Base-by-base conservation (phyloP, 768 basidiomycete genomes). In the Crepidotus variabilis region DNA sequence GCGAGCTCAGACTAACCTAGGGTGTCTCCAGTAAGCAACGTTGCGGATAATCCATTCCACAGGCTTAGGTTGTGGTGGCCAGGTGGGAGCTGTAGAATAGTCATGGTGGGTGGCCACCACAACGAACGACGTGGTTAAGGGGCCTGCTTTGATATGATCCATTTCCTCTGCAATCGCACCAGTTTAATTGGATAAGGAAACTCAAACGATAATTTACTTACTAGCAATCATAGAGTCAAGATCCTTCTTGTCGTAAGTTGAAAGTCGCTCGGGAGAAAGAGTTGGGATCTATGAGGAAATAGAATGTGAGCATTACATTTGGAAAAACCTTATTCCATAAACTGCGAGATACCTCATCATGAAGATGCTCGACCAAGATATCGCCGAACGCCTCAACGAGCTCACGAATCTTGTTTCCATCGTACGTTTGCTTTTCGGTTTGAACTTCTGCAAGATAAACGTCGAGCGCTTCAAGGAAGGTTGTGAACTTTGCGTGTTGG, bases 41-140 rank as follows among this genome's bases (percentile, higher is more conserved):
- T 59, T 59, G 47, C 55, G 28, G 16, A 55, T 56, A n/a, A 64
- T 22, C 61, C 60, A 64, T 46, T 47, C 54, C n/a, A 62, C 11
- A 23, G 54, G 49, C 3, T 24, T 54, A 11, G 61, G 63, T 9
- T 57, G 50, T 8, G 59, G 55, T 11, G 65, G 65, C 58, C 58
- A 59, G 32, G 32, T 51, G 24, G 58, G 58, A 23, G 49, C 58
- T 18, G 45, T 43, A 14, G 43, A 43, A 11, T 34, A 34, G 23
- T 59, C 54, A 52, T 59, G 54, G 20, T 59, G 58, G 50, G 23
- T 50, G 6, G 51, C 18, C 11, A 47, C 47, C 2, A 55, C 47
- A 18, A 52, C 23, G 24, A 36, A 33, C 2, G 20, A 22, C 7
- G 43, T 50, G 22, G 46, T 52, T 18, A 35, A n/a, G 10, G 48